Evolutionary conservation across 2,329 filamentous ascomycete genomes (phyloP), one percentile per base, ranked within the genome.

Genomic region (Fusarium sp.): DNA sequence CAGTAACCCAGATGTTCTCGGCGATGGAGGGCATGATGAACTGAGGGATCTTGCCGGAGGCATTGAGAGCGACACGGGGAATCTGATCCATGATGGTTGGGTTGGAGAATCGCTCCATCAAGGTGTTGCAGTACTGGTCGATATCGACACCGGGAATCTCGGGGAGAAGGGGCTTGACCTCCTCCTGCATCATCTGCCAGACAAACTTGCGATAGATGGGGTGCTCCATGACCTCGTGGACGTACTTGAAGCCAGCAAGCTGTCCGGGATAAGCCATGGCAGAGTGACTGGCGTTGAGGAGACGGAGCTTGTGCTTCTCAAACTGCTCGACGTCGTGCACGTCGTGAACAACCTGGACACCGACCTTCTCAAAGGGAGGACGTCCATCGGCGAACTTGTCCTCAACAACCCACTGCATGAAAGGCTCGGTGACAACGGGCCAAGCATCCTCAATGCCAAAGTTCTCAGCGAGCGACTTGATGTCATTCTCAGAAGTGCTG

Each of bases 361-460:
- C 86, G 44, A 85, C 86, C 78, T 85, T 85, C 49, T 87, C 86
- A 52, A 88, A 86, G 1, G 84, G 80, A 31, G 86, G 86, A 47
- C 86, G 86, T 41, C 85, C 86, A 64, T 87, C 82, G 66, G 74
- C 80, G 77, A 88, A 88, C 63, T 84, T 80, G 79, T 88, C 86
- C 78, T 88, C 86, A 54, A 88, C 80, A 4, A 88, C 86, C 86
- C 86, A 87, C 79, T 88, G 86, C 82, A 84, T 87, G 65, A 88
- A 88, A 42, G 86, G 86, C 81, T 88, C 86, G 1, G 86, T 87
- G 25, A 87, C 86, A 10, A 88, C 86, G 1, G 86, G 86, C 86
- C 86, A 88, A 7, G 80, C 76, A 71, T 88, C 86, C 72, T 86
- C 80, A 53, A 88, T 83, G 64, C 81, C 84, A 57, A 87, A 86